phyloP scores from a whole-genome alignment of 2,329 filamentous ascomycete species.

The Colletotrichum sp. region DNA sequence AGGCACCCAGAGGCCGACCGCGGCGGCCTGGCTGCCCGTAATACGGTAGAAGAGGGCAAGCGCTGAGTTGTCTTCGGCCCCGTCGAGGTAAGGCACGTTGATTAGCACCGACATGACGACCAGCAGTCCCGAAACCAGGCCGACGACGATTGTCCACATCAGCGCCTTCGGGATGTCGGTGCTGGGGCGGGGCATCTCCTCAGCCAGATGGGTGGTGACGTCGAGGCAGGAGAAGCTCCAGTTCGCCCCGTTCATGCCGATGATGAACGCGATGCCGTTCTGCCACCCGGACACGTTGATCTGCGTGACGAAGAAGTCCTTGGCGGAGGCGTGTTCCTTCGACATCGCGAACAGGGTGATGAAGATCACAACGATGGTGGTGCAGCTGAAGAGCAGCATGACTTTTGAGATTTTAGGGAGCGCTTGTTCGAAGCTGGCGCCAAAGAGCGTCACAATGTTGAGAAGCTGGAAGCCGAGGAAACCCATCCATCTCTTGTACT shows the following conservation, averaged over 20 bases:
- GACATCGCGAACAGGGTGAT: conserved; percentile 31
- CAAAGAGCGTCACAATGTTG: conserved; percentile 24
- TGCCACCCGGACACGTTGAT: conserved; percentile 29
- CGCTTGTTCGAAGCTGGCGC: conserved; percentile 26
- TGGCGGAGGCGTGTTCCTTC: conserved; percentile 12
- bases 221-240: conserved; percentile 35
- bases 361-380: conserved; percentile 26
- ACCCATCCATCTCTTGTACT: conserved; percentile 30
- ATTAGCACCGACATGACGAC: conserved; percentile 25
- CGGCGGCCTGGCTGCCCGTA: conserved; percentile 25
- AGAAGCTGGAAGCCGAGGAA: conserved; percentile 30
- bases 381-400: conserved; percentile 29
- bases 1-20: conserved; percentile 26
- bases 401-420: conserved; percentile 29
- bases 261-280: conserved; percentile 31
- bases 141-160: conserved; percentile 28
- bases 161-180: conserved; percentile 28
- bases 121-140: conserved; percentile 24
- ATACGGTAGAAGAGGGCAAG: conserved; percentile 26
- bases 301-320: conserved; percentile 25
- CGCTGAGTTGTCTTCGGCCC: conserved; percentile 24
- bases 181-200: conserved; percentile 30
- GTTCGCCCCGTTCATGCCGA: conserved; percentile 31
- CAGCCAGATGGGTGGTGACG: conserved; percentile 29
- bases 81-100: conserved; percentile 29